phyloP scores from a whole-genome alignment of 179 eudicot genomes.

The Corrigiola litoralis region DNA sequence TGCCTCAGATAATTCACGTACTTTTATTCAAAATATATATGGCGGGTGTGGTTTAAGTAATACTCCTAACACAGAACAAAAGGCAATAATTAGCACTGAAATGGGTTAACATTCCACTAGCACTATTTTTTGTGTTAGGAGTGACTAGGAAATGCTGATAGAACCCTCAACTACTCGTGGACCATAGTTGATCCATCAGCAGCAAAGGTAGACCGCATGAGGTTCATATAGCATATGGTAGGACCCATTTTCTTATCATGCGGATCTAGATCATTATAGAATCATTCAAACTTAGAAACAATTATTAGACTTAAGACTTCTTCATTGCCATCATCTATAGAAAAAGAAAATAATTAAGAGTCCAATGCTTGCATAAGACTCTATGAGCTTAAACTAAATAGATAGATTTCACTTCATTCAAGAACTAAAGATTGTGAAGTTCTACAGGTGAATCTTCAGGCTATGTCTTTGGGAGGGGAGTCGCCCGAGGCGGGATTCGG shows the following conservation, averaged over 20 bases:
- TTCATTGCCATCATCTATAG: neutral
- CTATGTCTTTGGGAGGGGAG: too few species aligned
- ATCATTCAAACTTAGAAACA: slow-evolving; percentile 6
- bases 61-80: too few species aligned
- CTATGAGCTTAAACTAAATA: too few species aligned
- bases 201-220: slow-evolving; percentile 4
- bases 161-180: slow-evolving; percentile 28
- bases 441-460: too few species aligned
- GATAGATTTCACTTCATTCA: too few species aligned
- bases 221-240: neutral
- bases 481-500: too few species aligned
- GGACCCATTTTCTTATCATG: slow-evolving; percentile 1
- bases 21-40: neutral
- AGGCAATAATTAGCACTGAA: too few species aligned
- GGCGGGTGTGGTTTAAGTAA: too few species aligned
- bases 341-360: neutral
- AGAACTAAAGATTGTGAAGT: too few species aligned
- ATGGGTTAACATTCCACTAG: neutral
- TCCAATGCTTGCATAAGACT: too few species aligned
- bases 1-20: neutral
- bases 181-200: slow-evolving; percentile 10
- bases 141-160: slow-evolving; percentile 15
- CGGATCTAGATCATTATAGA: slow-evolving; percentile 20
- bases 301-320: slow-evolving; percentile 10
- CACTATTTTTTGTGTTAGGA: neutral